Conservation (phyloP, 345 rosid species). For the Eucalyptus pauciflora region DNA sequence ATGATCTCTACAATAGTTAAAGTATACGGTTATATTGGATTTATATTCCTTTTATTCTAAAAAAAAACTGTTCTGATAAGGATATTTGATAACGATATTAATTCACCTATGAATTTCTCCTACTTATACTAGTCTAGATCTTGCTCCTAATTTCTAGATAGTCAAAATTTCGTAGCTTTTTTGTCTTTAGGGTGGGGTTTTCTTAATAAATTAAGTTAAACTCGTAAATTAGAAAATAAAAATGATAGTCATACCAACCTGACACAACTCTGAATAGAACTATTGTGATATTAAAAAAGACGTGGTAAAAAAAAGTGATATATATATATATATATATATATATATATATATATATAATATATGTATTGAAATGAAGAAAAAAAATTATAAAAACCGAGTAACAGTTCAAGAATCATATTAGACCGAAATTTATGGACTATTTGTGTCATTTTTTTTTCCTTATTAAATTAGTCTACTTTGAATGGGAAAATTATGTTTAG, state of each 20-base stretch:
- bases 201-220: not conserved
- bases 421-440: too few species aligned
- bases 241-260: not conserved
- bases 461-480: not conserved
- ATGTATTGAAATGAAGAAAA: not conserved
- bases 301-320: not conserved
- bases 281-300: not conserved
- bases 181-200: not conserved
- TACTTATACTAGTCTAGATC: not conserved
- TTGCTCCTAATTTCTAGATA: not conserved
- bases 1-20: not conserved
- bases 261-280: not conserved
- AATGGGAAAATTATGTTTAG: not conserved
- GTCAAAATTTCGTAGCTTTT: not conserved
- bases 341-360: rapidly evolving
- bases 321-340: rapidly evolving
- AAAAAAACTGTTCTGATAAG: not conserved
- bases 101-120: not conserved
- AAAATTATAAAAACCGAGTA: too few species aligned
- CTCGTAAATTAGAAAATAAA: not conserved
- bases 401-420: too few species aligned
- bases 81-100: not conserved
- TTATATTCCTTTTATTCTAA: not conserved
- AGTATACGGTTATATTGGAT: not conserved
- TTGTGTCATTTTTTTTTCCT: not conserved